Evolutionary conservation across 768 basidiomycete genomes (phyloP), one percentile per base, ranked within the genome.

Genomic region (Agaricus bisporus): DNA sequence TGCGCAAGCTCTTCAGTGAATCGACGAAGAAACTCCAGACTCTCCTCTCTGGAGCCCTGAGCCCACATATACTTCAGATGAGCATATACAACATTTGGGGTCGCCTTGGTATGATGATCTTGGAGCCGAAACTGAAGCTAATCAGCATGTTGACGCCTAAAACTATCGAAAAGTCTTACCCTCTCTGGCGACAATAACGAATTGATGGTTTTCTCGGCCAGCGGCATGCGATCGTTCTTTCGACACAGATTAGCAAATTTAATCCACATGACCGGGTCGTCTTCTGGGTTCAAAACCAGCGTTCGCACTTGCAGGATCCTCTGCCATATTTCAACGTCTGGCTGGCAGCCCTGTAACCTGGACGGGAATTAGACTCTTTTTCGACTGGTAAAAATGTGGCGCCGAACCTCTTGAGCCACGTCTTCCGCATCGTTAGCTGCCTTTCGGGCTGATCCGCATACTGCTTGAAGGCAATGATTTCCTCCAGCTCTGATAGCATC

Each of bases 241-340:
- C 97, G 90, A 65, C 97, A 98, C 1, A 98, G 74, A 62, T 99
- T 98, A 2, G 95, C 92, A 63, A 99, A 98, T 70, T 97, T 94
- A 70, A 99, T 97, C 94, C 95, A 98, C 85, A 97, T 98, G 43
- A 89, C 81, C 41, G 90, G 91, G 64, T 98, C 94, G 58, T 97
- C 93, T 58, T 90, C 90, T 0, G 97, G 95, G 41, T 83, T 89
- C 25, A 98, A 75, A 18, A 99, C 94, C 49, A 98, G 77, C 0
- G 95, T 92, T 49, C 97, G 82, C 46, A 99, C 93, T 74, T 98
- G 95, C 8, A 99, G 74, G 50, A 98, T 91, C 17, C 95, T 84
- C 66, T 98, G 97, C 97, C 97, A 99, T 4, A 97, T 93, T 69
- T 99, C 97, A 32, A 98, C 95, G 62, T 98, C 97, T 20, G 92